Evolutionary conservation across 208 protist genomes (phyloP).

Genomic region (Leishmania gerbilli): DNA sequence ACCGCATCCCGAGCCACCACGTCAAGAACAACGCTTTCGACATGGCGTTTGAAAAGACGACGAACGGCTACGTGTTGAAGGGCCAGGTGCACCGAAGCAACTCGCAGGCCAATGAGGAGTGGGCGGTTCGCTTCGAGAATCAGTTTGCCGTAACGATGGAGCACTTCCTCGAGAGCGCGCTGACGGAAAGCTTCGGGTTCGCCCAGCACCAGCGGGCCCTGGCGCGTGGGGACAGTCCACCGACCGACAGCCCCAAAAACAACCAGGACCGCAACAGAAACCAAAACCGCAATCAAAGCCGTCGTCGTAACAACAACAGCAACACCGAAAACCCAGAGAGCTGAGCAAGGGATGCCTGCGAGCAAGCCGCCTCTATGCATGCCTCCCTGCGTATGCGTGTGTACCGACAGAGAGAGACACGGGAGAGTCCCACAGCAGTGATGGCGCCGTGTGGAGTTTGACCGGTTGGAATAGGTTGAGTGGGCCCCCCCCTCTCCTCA

Average conservation of each 20-base stretch:
- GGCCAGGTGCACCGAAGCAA: conserved; percentile 68
- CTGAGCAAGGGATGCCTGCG: not conserved
- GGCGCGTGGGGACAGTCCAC: conserved; percentile 20
- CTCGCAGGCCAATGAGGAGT: conserved; percentile 70
- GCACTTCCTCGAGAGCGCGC: conserved; percentile 80
- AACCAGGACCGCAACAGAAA: conserved; percentile 3
- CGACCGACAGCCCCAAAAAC: conserved; percentile 5
- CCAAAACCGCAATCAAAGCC: not conserved
- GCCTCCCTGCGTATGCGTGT: not conserved
- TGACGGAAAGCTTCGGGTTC: conserved; percentile 90
- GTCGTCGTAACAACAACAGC: conserved; percentile 8
- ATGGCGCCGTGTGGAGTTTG: not conserved
- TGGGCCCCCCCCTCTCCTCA: no score
- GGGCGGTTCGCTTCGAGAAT: conserved; percentile 79
- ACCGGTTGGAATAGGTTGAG: not conserved
- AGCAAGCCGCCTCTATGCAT: not conserved
- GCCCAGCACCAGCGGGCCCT: conserved; percentile 39
- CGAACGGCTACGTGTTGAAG: conserved; percentile 62
- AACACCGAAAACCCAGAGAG: conserved; percentile 14
- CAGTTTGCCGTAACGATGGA: conserved; percentile 82
- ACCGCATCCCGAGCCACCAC: conserved; percentile 54
- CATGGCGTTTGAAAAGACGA: conserved; percentile 66
- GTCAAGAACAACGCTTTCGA: conserved; percentile 81
- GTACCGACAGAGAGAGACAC: not conserved
- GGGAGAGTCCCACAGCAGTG: not conserved